Evolutionary conservation across 257 asterid species (phyloP), one percentile per base, ranked within the genome.

Genomic region (Ligustrum vulgare): DNA sequence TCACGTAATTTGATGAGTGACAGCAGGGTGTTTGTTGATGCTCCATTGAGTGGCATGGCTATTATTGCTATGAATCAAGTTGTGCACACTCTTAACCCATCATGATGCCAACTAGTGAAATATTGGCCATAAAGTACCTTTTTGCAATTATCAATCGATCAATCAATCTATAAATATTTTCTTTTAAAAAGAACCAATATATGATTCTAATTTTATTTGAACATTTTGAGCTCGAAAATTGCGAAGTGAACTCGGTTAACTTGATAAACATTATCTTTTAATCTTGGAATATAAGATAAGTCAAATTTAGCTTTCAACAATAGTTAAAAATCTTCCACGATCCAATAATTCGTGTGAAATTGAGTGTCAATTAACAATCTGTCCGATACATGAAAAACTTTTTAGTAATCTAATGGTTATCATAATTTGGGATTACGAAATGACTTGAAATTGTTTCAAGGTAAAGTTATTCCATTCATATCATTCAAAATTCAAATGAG

Each of bases 401-500:
- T 43, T 70, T 64, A 16, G 63, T 68, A 71, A 76, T 63, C 72
- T 70, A 63, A 54, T 32, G 77, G 72, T 13, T 64, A 71, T 80
- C 51, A 77, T 67, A 67, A 22, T 80, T 45, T 23, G 37, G 71
- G 82, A 77, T 77, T 80, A 75, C 58, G 43, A 66, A 69, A 79
- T 79, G 78, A 75, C 75, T 75, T 72, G 70, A 75, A 62, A 36
- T 64, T 15, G 63, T 76, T 73, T 67, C 28, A 43, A 56, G 15
- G 12, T 67, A 71, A 72, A 37, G 33, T 1, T 8, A 3, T 31
- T 25, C 13, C 20, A 34, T 62, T 10, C 62, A 69, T 60, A 84
- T 86, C 56, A 81, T 83, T 80, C 80, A 72, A 80, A 82, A 76
- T 84, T 84, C 72, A 81, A 86, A 83, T 51, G 28, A 70, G 37